Evolutionary conservation across 306 rosid genomes (phyloP), one percentile per base, ranked within the genome.

Genomic region (Chamaecrista fasciculata): DNA sequence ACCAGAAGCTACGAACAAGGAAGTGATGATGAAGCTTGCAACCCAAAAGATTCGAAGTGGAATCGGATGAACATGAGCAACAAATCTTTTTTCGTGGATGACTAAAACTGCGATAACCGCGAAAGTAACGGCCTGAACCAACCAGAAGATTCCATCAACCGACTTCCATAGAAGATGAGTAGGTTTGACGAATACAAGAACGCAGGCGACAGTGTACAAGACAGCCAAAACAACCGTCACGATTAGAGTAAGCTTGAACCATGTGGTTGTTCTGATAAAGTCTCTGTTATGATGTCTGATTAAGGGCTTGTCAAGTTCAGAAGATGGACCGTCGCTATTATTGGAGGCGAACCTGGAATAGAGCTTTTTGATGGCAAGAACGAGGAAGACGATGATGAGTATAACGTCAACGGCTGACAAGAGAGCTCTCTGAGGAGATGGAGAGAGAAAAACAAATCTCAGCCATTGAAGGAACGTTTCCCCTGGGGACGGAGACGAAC

Each of bases 361-460:
- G 48, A 90, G 88, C 84, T 78, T 87, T 14, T 33, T 70, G 15
- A 75, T 4, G n/a, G 83, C 75, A 62, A 87, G 78, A 2, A 60
- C 51, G 24, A 78, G 8, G 71, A 90, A 84, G 3, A 55, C 5
- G 57, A 85, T 61, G 33, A 87, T 47, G 75, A 90, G 78, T 0
- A 90, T 9, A 31, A 78, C 26, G 53, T 83, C 74, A 21, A 85
- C 18, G 1, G 80, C 28, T 12, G 94, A 87, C 2, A 78, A 36
- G 24, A 90, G 66, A 66, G 84, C 81, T 80, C 96, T 80, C 71
- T 87, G 94, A 39, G 94, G 85, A 61, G 89, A 90, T 0, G 96
- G 89, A 8, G 91, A 78, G 44, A 85, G 85, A 57, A 85, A 80
- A 65, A 83, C 43, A 69, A 83, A 87, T 64, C 75, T 61, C 21